Evolutionary conservation across 495 filamentous ascomycete species (phyloP), one percentile per base, ranked within the genome.

Genomic region (Talaromyces trachyspermus): DNA sequence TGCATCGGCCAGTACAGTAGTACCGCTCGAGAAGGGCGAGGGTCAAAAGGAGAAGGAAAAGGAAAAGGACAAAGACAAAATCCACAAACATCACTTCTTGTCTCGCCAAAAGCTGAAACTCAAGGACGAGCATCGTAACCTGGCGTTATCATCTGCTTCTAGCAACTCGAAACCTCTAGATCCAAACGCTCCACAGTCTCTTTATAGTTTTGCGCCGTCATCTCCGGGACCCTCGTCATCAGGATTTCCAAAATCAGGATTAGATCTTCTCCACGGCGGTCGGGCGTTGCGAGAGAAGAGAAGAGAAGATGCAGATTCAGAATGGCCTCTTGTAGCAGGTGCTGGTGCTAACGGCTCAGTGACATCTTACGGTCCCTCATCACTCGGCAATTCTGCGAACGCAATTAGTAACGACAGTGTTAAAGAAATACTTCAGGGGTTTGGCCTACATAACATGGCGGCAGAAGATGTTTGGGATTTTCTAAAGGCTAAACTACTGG

Each of bases 401-500:
- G 42, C 58, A 7, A 51, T 68, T 4, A 33, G 20, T n/a, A 64
- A 59, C 3, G 68, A 72, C 11, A 59, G 65, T 12, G 44, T 76
- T 9, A 66, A 71, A 20, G 74, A 77, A 22, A 66, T 64, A 5
- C 53, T 76, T 17, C 72, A 75, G 44, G 74, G 75, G 0, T 81
- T 86, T 53, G 88, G 88, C 0, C 66, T 95, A 18, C 78, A 86
- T 49, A 88, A 87, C 53, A 84, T 95, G 80, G 79, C 78, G 4
- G 72, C 84, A 1, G 92, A 99, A 53, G 89, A 96, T 60, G 91
- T 89, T 5, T 99, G 94, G 94, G 88, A 90, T 19, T 86, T 88
- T 48, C 65, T 99, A n/a, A 92, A 91, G 54, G 83, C 85, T 0
- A 89, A 88, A 50, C 59, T 97, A n/a, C 72, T 97, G 9, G 79